Evolutionary conservation across 2,329 filamentous ascomycete genomes (phyloP), one percentile per base, ranked within the genome.

Genomic region (Xylariaceae sp.): DNA sequence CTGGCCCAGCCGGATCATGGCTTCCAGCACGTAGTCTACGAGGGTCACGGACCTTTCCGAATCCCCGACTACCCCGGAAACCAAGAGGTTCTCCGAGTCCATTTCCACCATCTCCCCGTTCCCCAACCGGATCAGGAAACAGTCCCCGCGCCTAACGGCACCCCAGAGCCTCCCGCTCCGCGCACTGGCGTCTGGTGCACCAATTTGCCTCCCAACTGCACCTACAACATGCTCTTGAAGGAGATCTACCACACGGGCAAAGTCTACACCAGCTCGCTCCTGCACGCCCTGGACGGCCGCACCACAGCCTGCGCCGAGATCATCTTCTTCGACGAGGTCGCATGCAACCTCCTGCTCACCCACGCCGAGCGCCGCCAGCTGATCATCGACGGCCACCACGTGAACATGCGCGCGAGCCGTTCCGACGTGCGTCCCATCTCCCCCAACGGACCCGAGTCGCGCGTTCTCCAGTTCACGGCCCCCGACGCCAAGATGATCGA

Each of bases 181-280:
- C 53, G 13, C 37, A 59, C 56, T 17, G 56, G 53, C n/a, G 53
- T 59, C 15, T 63, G 58, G 61, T 58, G 61, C 52, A 61, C 55
- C 2, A 55, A 58, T n/a, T 51, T 63, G 1, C 61, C 61, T 2
- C 53, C 55, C 1, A 5, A 34, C 13, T 56, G 49, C 39, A 53
- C 37, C 13, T 58, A 59, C 35, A 10, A 39, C 2, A 10, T 51
- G 3, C 52, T 61, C 18, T 53, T 63, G 4, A 8, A 11, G 13
- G n/a, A 7, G 30, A 15, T 58, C 10, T n/a, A 10, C 1, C 9
- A 55, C 37, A 34, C 23, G 2, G 58, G 61, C 45, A 63, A 61
- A 49, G n/a, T 63, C 15, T 61, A 47, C 53, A 52, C 61, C 1
- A 17, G 42, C 1, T 52, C 58, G 8, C 52, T 63, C 51, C 56